Base-by-base conservation (phyloP, 139 green algal species). In the Chlorella sp. region DNA sequence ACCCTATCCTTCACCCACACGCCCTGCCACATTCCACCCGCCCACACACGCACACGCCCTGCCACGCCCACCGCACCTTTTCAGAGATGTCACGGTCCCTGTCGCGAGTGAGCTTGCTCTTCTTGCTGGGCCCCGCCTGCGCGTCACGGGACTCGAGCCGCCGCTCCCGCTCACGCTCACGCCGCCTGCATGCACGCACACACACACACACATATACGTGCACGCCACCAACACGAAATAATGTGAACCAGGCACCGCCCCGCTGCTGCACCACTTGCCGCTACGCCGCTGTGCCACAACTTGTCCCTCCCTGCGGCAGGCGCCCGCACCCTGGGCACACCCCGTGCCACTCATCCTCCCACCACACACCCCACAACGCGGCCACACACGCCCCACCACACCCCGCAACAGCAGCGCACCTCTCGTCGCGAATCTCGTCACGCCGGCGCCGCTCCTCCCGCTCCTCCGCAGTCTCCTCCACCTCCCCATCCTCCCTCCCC, bases 51-150 rank as follows among this genome's bases (percentile, higher is more conserved):
- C n/a, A n/a, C n/a, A n/a, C n/a, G n/a, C n/a, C n/a, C n/a, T n/a
- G n/a, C n/a, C n/a, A n/a, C 14, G 59, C 24, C 59, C 5, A 29
- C 59, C 24, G 55, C 36, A 97, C 85, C 81, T 93, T 93, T 78
- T 99, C 94, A 27, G 83, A 91, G 60, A 98, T 86, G 76, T 98
- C 94, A 31, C 94, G 83, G 72, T 98, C 77, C n/a, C 88, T 74
- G 83, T 99, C 95, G 30, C 95, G 85, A 3, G 95, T 97, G 62
- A 97, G 80, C 78, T 97, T 97, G 77, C 76, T 90, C 78, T 91
- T 91, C 86, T 98, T 98, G 63, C 75, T 64, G n/a, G n/a, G n/a
- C 60, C 75, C 59, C 6, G 82, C 90, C 42, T 87, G 83, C 17
- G 77, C 85, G 27, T 92, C 88, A 35, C 67, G 72, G 32, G 86